Conservation (phyloP, 129 eudicot genomes). For the Solidago caesia region DNA sequence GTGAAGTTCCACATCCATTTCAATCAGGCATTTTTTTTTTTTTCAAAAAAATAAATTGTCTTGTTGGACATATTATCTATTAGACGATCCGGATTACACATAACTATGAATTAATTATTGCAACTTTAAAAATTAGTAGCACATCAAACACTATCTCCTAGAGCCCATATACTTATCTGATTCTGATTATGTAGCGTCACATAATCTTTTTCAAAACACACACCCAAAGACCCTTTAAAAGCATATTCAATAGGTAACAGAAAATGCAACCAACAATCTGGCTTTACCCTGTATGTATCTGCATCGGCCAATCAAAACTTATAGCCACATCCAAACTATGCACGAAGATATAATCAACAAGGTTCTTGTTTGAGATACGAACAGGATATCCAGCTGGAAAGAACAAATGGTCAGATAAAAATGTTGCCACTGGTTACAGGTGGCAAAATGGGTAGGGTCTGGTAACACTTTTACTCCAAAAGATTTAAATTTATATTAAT, state of each 20-base stretch:
- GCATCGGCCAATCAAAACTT: conserved; percentile 74
- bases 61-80: not conserved
- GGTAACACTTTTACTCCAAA: not conserved
- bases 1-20: not conserved
- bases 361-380: conserved; percentile 66
- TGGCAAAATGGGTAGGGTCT: not conserved
- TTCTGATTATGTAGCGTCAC: not conserved
- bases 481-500: not conserved
- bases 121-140: not conserved
- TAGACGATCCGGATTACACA: too few species aligned
- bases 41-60: not conserved
- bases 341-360: conserved; percentile 72
- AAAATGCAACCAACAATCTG: not conserved
- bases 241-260: not conserved
- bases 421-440: not conserved
- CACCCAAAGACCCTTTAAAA: not conserved
- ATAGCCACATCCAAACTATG: conserved; percentile 81
- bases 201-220: not conserved
- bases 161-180: not conserved
- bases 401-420: conserved; percentile 33
- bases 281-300: conserved; percentile 94
- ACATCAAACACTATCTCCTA: not conserved
- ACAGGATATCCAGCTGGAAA: conserved; percentile 71
- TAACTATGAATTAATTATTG: not conserved
- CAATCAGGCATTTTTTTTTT: not conserved